A percentile compares a stretch with the other conserved stretches of the same genome.
Evolutionary conservation across 208 protist genomes (phyloP).

Genomic region (Strigomonas galati): DNA sequence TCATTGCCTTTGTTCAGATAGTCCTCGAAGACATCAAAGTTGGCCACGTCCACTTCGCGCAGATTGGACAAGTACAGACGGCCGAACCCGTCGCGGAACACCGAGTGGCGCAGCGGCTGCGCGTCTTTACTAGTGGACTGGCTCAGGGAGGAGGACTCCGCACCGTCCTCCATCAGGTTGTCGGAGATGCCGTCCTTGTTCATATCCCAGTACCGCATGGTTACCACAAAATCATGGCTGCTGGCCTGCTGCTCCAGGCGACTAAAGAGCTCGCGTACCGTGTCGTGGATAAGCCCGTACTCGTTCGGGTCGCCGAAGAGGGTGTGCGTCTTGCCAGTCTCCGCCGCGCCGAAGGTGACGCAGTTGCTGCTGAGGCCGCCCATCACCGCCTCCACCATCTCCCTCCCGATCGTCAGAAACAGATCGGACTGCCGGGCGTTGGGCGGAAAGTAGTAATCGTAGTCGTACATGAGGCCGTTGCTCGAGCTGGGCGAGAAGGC

Average conservation of each 20-base stretch:
- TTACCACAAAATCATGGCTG: slow-evolving; percentile 52
- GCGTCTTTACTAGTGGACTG: slow-evolving; percentile 9
- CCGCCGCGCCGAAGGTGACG: slow-evolving; percentile 66
- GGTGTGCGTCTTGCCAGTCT: slow-evolving; percentile 85
- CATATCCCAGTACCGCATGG: slow-evolving; percentile 87
- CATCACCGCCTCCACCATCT: slow-evolving; percentile 86
- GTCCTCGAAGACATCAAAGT: slow-evolving; percentile 64
- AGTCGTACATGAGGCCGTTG: slow-evolving; percentile 87
- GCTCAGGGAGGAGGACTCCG: slow-evolving; percentile 13
- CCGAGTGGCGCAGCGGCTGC: slow-evolving; percentile 20
- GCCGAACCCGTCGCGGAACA: slow-evolving; percentile 68
- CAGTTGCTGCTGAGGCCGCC: slow-evolving; percentile 77
- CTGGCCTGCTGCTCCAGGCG: slow-evolving; percentile 51
- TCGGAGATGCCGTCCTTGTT: slow-evolving; percentile 71
- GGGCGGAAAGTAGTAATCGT: slow-evolving; percentile 86
- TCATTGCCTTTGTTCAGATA: slow-evolving; percentile 60
- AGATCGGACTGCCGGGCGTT: slow-evolving; percentile 74
- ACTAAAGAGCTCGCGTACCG: slow-evolving; percentile 70
- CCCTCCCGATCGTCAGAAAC: slow-evolving; percentile 69
- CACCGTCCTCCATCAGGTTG: slow-evolving; percentile 43
- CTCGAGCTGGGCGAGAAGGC: slow-evolving; percentile 56
- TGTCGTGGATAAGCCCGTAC: slow-evolving; percentile 83
- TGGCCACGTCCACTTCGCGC: slow-evolving; percentile 45
- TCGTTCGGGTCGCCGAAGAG: slow-evolving; percentile 80
- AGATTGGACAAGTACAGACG: slow-evolving; percentile 72